Evolutionary conservation across 768 basidiomycete species (phyloP), one percentile per base, ranked within the genome.

Genomic region (Leccinum variicolor): DNA sequence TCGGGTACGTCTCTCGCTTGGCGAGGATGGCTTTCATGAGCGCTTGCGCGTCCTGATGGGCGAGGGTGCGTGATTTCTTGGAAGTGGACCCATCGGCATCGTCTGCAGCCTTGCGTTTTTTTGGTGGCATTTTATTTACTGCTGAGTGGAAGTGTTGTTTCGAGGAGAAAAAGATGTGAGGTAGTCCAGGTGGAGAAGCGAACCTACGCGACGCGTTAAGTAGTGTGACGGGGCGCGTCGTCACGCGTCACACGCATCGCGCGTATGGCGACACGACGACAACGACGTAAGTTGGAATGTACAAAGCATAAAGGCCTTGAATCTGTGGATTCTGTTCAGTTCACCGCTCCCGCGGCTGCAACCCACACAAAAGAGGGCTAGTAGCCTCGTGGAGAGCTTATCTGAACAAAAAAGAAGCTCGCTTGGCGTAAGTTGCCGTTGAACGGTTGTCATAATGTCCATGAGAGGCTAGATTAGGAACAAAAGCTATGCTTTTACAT

Each of bases 1-100:
- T 60, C 6, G 66, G 63, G 51, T 77, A 79, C 23, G 61, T 64
- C n/a, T 68, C 64, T 29, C 67, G 66, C 43, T 76, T 68, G 9
- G 69, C 69, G 50, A 83, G 72, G 58, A 81, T 74, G 6, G 69
- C 67, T 52, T 74, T 68, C 28, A 79, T 65, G 21, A 74, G 71
- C 1, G 73, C 54, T 48, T 69, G 68, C 8, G 74, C 77, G 47
- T 75, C 73, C 21, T 71, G 67, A 26, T 71, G 64, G 34, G 56
- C 19, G 3, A 23, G 5, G 25, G 23, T 55, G 43, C 68, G 72
- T 25, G 69, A 19, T 60, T 70, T 76, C 43, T 78, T 78, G 45
- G 61, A 50, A 4, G 57, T 55, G 23, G 68, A 65, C 21, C 58
- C 47, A 17, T 50, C 31, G 1, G 2, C 21, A 3, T 72, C 62